Base-by-base conservation (phyloP, 352 stramenopile species). In the Elongisporangium senticosum region DNA sequence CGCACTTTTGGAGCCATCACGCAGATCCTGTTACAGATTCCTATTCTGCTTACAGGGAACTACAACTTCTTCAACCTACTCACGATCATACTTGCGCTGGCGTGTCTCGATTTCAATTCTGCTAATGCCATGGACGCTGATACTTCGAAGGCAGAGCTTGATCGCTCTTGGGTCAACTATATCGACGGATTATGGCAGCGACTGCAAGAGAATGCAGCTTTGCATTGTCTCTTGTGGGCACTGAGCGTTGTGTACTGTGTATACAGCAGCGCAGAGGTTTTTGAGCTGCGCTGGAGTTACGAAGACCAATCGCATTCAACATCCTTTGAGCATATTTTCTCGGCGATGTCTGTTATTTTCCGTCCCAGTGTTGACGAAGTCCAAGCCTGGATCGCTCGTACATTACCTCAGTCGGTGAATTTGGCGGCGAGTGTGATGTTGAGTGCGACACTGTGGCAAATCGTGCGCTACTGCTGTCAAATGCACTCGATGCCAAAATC, bases 11-110 rank as follows among this genome's bases (percentile, higher is more conserved):
- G 75, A 37, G 72, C 70, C 21, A 68, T 65, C 20, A 67, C 90
- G 58, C 89, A 97, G 61, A 72, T 89, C 21, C 37, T 82, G 19
- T 63, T 98, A 24, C 92, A 98, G 64, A 62, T 97, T 19, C 53
- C 82, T 19, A 97, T 96, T 56, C 65, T 96, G 24, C 53, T 90
- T 22, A 97, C 89, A 13, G 91, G 93, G 6, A 97, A 96, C 69
- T 98, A 98, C 75, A 97, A 95, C 53, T 98, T 96, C 56, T 98
- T 98, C 78, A 98, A 98, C 69, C 6, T 96, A 5, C 71, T 98
- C 47, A 97, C 93, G 0, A 72, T 92, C 11, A 24, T 77, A 10
- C 48, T 84, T 49, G 72, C 71, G 13, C 50, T 67, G 7, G 43
- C 69, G 8, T 33, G 75, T 33, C 51, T 86, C n/a, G 74, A 86